Evolutionary conservation across 2,329 filamentous ascomycete genomes (phyloP), one percentile per base, ranked within the genome.

Genomic region (Paecilomyces niveus): DNA sequence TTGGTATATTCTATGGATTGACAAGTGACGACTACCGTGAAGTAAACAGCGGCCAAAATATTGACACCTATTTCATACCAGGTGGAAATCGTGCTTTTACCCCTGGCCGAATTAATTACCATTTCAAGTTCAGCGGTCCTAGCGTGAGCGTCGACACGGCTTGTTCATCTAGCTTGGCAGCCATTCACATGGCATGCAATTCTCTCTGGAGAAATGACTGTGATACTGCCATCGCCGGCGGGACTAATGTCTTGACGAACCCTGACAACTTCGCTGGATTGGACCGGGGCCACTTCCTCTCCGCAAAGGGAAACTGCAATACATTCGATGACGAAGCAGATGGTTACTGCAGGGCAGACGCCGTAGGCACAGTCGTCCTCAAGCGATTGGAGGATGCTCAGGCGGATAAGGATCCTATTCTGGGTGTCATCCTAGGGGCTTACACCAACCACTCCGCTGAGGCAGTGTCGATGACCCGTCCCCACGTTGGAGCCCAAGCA

Each of bases 191-290:
- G 3, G 83, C 85, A 13, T 92, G 89, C 74, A 87, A 85, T 3
- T 84, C 89, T 0, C 77, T 92, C 5, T 88, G 86, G 83, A 83
- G 83, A 7, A 84, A 85, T 53, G 90, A 94, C 63, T 89, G 86
- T 60, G 90, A 94, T 68, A 92, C 87, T 6, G 90, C 89, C 1
- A 85, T 92, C 33, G 88, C 89, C 2, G 90, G 90, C 59, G 90
- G 90, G 61, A 76, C 89, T n/a, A 92, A 89, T 57, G 55, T 72
- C 10, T 80, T 92, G 74, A 92, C 89, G 54, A 90, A 90, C 73
- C 86, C 89, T 0, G 89, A 92, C 71, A 89, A 87, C 77, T 90
- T 89, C 74, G 81, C 87, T 5, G 88, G 87, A 63, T 78, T 92
- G 1, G 87, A 85, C 68, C 84, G 87, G 62, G 68, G 68, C 2